Base-by-base conservation (phyloP, 192 early-diverging fungal species). In the Chytriomyces sp. region DNA sequence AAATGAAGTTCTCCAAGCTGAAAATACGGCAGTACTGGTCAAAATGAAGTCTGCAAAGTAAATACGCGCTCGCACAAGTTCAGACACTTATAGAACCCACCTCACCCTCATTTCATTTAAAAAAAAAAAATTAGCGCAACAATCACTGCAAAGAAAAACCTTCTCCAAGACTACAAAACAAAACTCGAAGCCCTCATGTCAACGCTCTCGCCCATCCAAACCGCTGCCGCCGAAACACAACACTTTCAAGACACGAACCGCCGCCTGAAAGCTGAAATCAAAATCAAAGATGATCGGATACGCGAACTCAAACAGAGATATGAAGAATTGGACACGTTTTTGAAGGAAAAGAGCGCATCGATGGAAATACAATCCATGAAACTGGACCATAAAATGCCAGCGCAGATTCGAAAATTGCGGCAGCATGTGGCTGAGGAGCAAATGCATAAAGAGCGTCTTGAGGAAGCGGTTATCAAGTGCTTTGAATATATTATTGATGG, bases 111-210 rank as follows among this genome's bases (percentile, higher is more conserved):
- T n/a, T 2, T 57, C 53, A 20, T n/a, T 20, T 5, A 13, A 57
- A 8, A 18, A 10, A 53, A 8, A 53, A 53, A 8, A 0, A 23
- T 48, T 3, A 71, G 69, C 6, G 43, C 71, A 44, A 73, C 71
- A 9, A 26, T 45, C 9, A 47, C 61, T n/a, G 44, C 45, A 18
- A 73, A 73, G 62, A 62, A 16, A 45, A 73, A 73, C 61, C 53
- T 73, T 16, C 9, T 48, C 24, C 53, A 60, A 44, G 71, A 73
- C 44, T 62, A 13, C 13, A 73, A 73, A 48, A 45, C 60, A 8
- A 73, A 73, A 48, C 44, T 73, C 6, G 71, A 73, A 47, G 71
- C 71, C 8, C 16, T 73, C 9, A 8, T 73, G 28, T 10, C 59
- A 10, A 73, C 60, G 62, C 43, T 73, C 45, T 35, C n/a, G 11